Conservation (phyloP, 352 stramenopile genomes). For the Globisporangium paroecandrum region DNA sequence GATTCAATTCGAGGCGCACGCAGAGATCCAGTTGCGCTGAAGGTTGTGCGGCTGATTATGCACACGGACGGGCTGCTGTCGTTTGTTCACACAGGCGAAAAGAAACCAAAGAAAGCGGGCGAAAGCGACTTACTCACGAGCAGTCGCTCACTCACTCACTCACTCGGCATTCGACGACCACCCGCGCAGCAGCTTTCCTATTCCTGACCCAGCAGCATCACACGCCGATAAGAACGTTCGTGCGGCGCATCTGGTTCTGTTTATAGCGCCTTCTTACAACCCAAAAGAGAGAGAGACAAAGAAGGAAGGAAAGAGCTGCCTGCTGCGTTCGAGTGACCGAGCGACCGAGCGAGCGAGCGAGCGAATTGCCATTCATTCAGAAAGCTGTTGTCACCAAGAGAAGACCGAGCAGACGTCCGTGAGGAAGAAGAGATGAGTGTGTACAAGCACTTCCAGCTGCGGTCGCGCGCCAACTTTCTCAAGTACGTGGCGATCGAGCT, state of each 20-base stretch:
- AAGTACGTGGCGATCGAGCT: conserved; percentile 68
- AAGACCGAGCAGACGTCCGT: background rate
- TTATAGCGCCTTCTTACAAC: no score
- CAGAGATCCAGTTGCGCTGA: background rate
- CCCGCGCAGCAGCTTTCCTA: no score
- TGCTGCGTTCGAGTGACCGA: background rate
- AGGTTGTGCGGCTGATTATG: background rate
- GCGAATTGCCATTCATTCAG: conserved; percentile 2
- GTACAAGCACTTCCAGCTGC: conserved; percentile 45
- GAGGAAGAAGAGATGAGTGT: background rate
- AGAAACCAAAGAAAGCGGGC: background rate
- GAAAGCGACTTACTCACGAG: background rate
- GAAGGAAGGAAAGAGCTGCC: no score
- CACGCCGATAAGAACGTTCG: no score
- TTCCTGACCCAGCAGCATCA: no score
- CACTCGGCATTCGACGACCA: no score
- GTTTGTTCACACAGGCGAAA: background rate
- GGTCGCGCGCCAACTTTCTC: conserved; percentile 49
- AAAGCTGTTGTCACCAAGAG: background rate
- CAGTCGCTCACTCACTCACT: no score
- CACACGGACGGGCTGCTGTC: background rate
- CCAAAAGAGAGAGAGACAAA: no score
- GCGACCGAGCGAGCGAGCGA: background rate
- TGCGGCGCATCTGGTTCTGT: no score
- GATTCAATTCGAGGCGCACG: background rate